These are phyloP conservation scores for Penicilliopsis zonata DNA, from an alignment of 495 filamentous ascomycete species.

Conservation along the genomic window DNA sequence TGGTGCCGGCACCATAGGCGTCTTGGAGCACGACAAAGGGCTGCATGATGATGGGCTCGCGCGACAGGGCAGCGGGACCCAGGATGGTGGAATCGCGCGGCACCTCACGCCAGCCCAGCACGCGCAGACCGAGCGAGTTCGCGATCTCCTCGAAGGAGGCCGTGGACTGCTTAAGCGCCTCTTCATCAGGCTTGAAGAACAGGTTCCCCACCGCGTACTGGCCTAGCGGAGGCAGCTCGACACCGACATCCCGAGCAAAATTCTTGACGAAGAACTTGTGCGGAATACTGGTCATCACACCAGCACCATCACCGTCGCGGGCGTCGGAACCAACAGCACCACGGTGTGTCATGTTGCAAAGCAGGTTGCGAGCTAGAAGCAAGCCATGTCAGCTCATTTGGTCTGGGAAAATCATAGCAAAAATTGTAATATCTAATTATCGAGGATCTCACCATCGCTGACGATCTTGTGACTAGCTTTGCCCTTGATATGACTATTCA, in stretches of 20 bases:
- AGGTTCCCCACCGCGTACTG: constrained; percentile 97
- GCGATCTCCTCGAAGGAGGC: constrained; percentile 86
- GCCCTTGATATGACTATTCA: constrained; percentile 97
- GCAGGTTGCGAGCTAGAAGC: constrained; percentile 65
- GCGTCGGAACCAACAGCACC: constrained; percentile 97
- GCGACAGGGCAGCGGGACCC: constrained; percentile 83
- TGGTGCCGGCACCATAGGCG: constrained; percentile 76
- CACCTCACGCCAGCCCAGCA: constrained; percentile 94
- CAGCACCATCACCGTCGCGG: constrained; percentile 93
- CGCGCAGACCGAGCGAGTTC: constrained; percentile 72
- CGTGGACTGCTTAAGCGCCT: constrained; percentile 78
- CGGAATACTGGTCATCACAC: constrained; percentile 98
- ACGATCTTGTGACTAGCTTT: constrained; percentile 97
- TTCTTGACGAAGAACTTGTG: constrained; percentile 99
- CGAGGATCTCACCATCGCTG: constrained; percentile 73
- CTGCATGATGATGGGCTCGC: constrained; percentile 90
- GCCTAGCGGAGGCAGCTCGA: constrained; percentile 75
- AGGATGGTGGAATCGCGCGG: constrained; percentile 86
- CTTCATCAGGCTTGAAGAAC: constrained; percentile 95
- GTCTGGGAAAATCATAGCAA: too few relatives aligned
- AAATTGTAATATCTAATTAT: not conserved
- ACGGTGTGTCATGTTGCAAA: constrained; percentile 99
- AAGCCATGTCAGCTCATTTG: constrained; percentile 10
- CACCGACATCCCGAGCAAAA: constrained; percentile 79
- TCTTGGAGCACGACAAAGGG: constrained; percentile 86